Base-by-base conservation (phyloP, 805 yeast species). In the Ogataea trehalophila region DNA sequence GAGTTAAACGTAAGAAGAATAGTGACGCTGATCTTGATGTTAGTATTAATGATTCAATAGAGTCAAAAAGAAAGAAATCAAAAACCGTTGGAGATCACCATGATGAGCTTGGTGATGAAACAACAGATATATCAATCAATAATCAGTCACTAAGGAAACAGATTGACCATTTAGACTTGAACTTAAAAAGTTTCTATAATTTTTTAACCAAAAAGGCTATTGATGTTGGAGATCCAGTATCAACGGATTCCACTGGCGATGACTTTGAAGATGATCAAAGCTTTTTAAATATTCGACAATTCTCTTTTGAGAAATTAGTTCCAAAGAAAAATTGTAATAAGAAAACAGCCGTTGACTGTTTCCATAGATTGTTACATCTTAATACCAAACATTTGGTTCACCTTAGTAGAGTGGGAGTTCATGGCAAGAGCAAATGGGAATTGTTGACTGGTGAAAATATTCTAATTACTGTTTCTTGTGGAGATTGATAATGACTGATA, bases 401-500 rank as follows among this genome's bases (percentile, higher is more conserved):
- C 15, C 8, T 61, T 18, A 57, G 51, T n/a, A 42, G 48, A 14
- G 40, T 48, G 17, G 53, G 46, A 3, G 50, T 52, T 9, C 34
- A 51, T 17, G 58, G 58, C 1, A 46, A 45, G 26, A 56, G 52
- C 26, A 60, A 55, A 42, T 61, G 65, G 65, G 62, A 57, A n/a
- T 26, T 50, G 26, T 39, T 60, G n/a, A 18, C 20, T 13, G 51
- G 50, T 11, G 48, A 46, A n/a, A 56, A 56, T 36, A 54, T 60
- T 33, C 39, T 45, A 15, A 41, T 59, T 29, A 44, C 48, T 15
- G 47, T 54, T 29, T 49, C 46, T 11, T 23, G n/a, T 23, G 18
- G 23, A 9, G 33, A 5, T 9, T 23, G 26, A 23, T 22, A n/a
- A 6, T 37, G 5, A 4, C 26, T 37, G 11, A 37, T 11, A 3